Percentiles rank a stretch among this genome's conserved stretches.
Conservation (phyloP, 2,329 filamentous ascomycete species). For the Dendryphion nanum region DNA sequence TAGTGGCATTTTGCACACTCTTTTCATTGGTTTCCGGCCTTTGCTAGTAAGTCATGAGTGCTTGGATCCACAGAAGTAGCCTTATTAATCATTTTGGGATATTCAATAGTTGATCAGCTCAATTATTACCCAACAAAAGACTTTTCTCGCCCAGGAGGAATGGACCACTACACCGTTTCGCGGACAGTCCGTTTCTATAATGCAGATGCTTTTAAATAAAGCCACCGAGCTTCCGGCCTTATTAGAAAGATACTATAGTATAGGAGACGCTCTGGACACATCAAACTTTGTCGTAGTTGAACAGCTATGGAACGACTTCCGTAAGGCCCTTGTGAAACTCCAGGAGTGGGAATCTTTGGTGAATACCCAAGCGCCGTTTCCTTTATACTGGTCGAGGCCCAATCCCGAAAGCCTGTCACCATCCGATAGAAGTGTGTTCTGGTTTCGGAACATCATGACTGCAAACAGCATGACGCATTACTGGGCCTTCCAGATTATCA, state of each 20-base stretch:
- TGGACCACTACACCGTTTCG: constrained; percentile 5
- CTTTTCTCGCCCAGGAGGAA: constrained; percentile 6
- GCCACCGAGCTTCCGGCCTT: constrained; percentile 3
- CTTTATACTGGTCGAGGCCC: constrained; percentile 4
- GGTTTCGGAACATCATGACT: constrained; percentile 8
- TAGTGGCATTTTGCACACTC: constrained; percentile 3
- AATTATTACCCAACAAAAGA: constrained; percentile 1
- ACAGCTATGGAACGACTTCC: constrained; percentile 2
- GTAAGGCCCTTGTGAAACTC: background rate
- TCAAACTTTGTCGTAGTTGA: constrained; percentile 3
- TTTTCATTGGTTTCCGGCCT: constrained; percentile 8
- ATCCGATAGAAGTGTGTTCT: constrained; percentile 2
- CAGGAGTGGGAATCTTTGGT: constrained; percentile 4
- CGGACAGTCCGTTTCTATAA: constrained; percentile 3
- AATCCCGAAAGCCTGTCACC: constrained; percentile 1
- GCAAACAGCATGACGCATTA: constrained; percentile 8
- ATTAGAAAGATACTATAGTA: constrained; percentile 4
- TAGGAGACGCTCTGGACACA: background rate
- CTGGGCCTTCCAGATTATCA: constrained; percentile 8
- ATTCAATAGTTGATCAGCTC: constrained; percentile 5
- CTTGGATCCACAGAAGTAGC: background rate
- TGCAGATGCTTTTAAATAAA: constrained; percentile 6
- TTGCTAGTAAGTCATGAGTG: constrained; percentile 4
- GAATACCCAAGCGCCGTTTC: constrained; percentile 1
- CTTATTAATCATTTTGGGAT: constrained; percentile 2